These are phyloP conservation scores for Aspergillus transmontanensis DNA, from an alignment of 2,329 filamentous ascomycete species.

Conservation along the genomic window DNA sequence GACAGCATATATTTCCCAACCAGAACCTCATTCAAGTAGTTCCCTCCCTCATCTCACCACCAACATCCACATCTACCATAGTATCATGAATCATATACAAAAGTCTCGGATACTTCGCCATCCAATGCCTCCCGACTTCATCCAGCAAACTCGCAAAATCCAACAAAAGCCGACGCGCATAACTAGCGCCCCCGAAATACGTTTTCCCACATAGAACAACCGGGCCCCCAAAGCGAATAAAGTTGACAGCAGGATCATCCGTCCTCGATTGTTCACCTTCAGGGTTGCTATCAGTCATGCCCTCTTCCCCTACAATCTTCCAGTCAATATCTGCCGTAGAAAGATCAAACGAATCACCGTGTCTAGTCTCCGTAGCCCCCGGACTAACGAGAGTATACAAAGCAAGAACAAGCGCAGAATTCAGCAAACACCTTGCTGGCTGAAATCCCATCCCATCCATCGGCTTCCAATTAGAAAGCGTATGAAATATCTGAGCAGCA, in stretches of 20 bases:
- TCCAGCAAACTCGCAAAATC: not conserved
- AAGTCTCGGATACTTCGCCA: not conserved
- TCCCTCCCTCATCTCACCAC: not conserved
- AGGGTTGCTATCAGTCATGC: not conserved
- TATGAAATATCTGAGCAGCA: not conserved
- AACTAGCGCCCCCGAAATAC: not conserved
- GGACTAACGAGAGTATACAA: not conserved
- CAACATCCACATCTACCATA: not conserved
- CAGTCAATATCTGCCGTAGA: not conserved
- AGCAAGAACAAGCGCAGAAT: not conserved
- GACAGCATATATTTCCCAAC: not conserved
- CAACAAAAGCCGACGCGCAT: not conserved
- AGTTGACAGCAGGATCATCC: not conserved
- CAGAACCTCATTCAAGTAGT: not conserved
- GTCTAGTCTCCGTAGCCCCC: fast-evolving
- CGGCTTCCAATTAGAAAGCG: not conserved
- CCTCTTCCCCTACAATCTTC: not conserved
- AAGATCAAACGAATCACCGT: not conserved
- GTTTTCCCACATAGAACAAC: not conserved
- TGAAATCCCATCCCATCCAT: not conserved
- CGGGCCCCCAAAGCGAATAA: not conserved
- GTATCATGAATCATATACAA: slow-evolving; percentile 6
- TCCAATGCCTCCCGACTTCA: not conserved
- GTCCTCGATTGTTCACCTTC: not conserved
- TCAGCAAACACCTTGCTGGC: not conserved